Conservation (phyloP, 768 basidiomycete genomes). For the Naematelia aurantialba region DNA sequence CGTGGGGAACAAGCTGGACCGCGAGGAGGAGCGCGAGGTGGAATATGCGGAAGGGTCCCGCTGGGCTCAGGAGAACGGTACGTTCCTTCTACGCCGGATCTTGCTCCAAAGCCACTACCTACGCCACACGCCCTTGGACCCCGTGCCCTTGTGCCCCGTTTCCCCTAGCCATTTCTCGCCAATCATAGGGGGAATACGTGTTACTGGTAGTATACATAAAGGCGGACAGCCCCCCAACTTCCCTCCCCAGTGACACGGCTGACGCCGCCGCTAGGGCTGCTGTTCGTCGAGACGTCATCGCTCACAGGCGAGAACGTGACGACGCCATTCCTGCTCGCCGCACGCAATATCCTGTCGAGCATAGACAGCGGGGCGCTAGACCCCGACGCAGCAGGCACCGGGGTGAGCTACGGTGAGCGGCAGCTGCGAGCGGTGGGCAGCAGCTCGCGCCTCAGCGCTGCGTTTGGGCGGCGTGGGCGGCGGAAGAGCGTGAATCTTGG, state of each 20-base stretch:
- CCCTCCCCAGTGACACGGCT: too few relatives aligned
- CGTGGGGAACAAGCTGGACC: conserved; percentile 93
- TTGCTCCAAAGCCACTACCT: too few relatives aligned
- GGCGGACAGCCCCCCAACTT: too few relatives aligned
- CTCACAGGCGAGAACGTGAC: conserved; percentile 84
- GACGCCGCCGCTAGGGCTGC: conserved; percentile 61
- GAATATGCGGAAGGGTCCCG: conserved; percentile 90
- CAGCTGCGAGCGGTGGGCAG: conserved; percentile 85
- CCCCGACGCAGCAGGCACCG: conserved; percentile 90
- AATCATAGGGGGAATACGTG: too few relatives aligned
- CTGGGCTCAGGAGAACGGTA: conserved; percentile 95
- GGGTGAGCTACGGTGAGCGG: conserved; percentile 93
- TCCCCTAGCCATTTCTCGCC: too few relatives aligned
- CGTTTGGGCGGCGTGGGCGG: conserved; percentile 31
- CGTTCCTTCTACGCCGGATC: too few relatives aligned
- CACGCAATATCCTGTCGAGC: conserved; percentile 79
- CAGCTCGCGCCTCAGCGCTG: conserved; percentile 78
- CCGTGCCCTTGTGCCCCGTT: too few relatives aligned
- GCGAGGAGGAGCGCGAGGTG: conserved; percentile 87
- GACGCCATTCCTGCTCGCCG: conserved; percentile 78
- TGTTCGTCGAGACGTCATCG: conserved; percentile 91
- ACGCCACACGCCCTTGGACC: too few relatives aligned
- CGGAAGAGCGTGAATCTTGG: conserved; percentile 44
- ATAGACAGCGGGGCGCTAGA: conserved; percentile 88
- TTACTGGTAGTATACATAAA: too few relatives aligned